Evolutionary conservation across 257 asterid species (phyloP).

Genomic region (Solanum etuberosum): DNA sequence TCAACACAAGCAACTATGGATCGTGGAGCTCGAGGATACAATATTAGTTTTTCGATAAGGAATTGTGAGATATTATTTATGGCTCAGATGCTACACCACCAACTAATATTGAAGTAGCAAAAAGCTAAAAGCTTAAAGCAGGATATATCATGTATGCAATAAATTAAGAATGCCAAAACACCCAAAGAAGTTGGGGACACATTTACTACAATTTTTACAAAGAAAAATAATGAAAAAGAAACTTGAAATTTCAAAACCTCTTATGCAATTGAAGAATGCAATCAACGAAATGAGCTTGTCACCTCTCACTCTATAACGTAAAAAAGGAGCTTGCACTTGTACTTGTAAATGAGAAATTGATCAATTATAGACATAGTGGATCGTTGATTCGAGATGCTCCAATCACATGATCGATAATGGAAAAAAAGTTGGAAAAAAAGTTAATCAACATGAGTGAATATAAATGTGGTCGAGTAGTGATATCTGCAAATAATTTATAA

Average conservation of each 20-base stretch:
- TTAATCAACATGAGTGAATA: no score
- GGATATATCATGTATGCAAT: background rate
- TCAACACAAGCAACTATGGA: background rate
- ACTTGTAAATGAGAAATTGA: background rate
- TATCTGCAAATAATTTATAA: no score
- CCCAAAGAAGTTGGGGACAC: no score
- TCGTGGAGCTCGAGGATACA: background rate
- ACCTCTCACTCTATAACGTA: background rate
- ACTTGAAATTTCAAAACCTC: no score
- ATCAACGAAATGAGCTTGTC: background rate
- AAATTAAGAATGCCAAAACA: no score
- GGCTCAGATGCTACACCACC: background rate
- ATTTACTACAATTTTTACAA: no score
- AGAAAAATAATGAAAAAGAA: background rate
- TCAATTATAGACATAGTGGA: no score
- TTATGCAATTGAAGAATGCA: background rate
- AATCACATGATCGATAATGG: no score
- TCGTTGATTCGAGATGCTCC: no score
- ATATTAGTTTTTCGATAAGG: background rate
- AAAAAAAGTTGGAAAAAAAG: no score
- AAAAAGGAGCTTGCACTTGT: background rate
- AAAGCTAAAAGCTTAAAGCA: background rate
- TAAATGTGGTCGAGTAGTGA: no score
- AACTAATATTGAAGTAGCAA: background rate
- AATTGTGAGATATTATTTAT: background rate